Evolutionary conservation across 2,329 filamentous ascomycete genomes (phyloP), one percentile per base, ranked within the genome.

Genomic region (Trichoderma sp.): DNA sequence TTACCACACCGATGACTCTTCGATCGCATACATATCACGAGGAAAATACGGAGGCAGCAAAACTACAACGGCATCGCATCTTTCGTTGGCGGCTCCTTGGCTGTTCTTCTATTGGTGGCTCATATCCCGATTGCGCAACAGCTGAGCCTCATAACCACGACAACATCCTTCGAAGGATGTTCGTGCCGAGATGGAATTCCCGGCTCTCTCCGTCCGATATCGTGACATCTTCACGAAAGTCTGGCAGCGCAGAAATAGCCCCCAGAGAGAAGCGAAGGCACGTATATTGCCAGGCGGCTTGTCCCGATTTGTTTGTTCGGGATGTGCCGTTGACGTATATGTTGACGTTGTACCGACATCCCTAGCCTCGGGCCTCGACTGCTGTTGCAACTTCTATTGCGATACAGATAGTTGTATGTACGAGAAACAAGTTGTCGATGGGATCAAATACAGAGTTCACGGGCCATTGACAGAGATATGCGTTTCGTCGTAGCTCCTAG

Each of bases 131-230:
- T 26, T 18, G 49, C n/a, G 16, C 32, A 54, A 16, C 65, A 37
- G 65, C 55, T 54, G 46, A 59, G 65, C 32, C 55, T 54, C 65
- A 54, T 6, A 26, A 43, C 30, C 16, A 43, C 49, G 32, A 56
- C 30, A 54, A 24, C 56, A 54, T 60, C 65, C 65, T 28, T 67
- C 56, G 56, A 46, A 52, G 56, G 49, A 46, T 39, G 24, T 14
- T 67, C 43, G 10, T 13, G 24, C 39, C 28, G 21, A 43, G 56
- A 43, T 18, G 21, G 30, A 37, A 24, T 24, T 34, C 7, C 63
- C 63, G 63, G 26, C n/a, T 66, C 43, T 66, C 39, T 56, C 56
- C 65, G 52, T 34, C 8, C 32, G 28, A 18, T n/a, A 51, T 59
- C 54, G 34, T 32, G 21, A 28, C 51, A 21, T 21, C 14, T 39